Base-by-base conservation (phyloP, 2,329 filamentous ascomycete species). In the Ophiostoma piceae region DNA sequence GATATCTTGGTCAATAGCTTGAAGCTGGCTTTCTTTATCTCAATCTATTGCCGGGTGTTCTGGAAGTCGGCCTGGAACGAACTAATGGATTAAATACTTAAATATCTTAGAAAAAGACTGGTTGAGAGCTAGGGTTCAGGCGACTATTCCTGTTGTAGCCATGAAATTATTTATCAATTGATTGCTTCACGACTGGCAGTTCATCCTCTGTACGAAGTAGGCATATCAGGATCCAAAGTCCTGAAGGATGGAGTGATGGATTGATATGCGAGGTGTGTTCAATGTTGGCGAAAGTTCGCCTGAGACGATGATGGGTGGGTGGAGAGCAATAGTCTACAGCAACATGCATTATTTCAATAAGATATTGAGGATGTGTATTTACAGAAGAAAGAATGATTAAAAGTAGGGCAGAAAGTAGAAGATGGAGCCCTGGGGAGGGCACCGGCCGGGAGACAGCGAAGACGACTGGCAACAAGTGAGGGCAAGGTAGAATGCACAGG, bases 1-100 rank as follows among this genome's bases (percentile, higher is more conserved):
- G 57, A 35, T 62, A 12, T 62, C 57, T 62, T 32, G 51, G n/a
- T 57, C 47, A 57, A 29, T 57, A 22, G 51, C 51, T 57, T 57
- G 8, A 14, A 57, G n/a, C n/a, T 57, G 19, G 1, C 43, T 47
- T 47, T 47, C 43, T 47, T 7, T 47, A 47, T 47, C 16, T 26
- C n/a, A 26, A 29, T 57, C n/a, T 26, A 57, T 26, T 8, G 22
- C 22, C 51, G 22, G 51, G n/a, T 29, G 4, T 5, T 12, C 51
- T 57, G 8, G 22, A 22, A 57, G 51, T 22, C n/a, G 22, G 22
- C 8, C 51, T 57, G 26, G 51, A 57, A 11, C 51, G 7, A 57
- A 26, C 51, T 29, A 57, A 26, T 12, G n/a, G 7, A 57, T 26
- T 12, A 57, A 57, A 57, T 26, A 57, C 8, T 22, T 12, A 57